Evolutionary conservation across 129 eudicot species (phyloP), one percentile per base, ranked within the genome.

Genomic region (Artemisia tridentata): DNA sequence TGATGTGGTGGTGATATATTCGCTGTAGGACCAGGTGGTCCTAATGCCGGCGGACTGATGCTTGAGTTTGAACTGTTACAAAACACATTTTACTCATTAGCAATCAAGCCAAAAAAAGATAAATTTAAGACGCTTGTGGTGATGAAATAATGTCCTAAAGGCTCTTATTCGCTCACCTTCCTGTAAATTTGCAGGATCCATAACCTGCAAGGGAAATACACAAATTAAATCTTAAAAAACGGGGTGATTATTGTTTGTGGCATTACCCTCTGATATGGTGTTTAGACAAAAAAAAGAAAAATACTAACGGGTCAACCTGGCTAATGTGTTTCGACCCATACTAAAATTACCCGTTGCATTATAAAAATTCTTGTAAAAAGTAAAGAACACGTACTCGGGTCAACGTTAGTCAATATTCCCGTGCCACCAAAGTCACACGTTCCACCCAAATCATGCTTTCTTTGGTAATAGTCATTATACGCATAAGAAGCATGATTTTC

Each of bases 131-230:
- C 50, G 11, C 17, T 19, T 52, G 41, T 50, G 17, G 5, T 6
- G 21, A 51, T 77, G 18, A 38, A 4, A 11, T 38, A 38, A 38
- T 1, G 2, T 38, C 45, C 45, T 7, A 7, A 38, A 38, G 45
- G 45, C 0, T 38, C 2, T 1, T 38, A 7, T 34, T 34, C 10
- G 10, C 43, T 34, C 71, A 87, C 95, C 97, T 87, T 78, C 95
- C 97, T 8, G 80, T 81, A 82, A 83, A 91, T 79, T 18, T 79
- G 81, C 97, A 91, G 34, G 92, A 83, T 72, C 98, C 96, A 64
- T 88, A 87, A 74, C 98, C 96, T 91, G 82, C 79, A 71, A 73
- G 64, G 62, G 18, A 75, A 12, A 75, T 13, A 49, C 12, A 47
- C 31, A 54, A 66, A 7, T 17, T 18, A 17, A 17, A 29, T 27